Evolutionary conservation across 129 eudicot genomes (phyloP).

Genomic region (Flaveria brownii): DNA sequence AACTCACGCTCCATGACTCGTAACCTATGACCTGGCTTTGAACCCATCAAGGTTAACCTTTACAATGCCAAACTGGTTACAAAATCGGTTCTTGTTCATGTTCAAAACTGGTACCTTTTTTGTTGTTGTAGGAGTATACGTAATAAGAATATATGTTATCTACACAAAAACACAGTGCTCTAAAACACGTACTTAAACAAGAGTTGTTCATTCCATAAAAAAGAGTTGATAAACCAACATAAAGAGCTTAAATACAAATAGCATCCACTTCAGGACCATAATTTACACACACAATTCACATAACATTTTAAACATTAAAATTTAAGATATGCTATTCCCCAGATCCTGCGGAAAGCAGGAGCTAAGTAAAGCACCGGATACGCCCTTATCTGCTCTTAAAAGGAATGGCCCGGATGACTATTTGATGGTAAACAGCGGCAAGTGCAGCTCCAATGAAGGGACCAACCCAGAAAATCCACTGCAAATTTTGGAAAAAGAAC

Average conservation of each 20-base stretch:
- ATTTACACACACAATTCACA: conserved; percentile 47
- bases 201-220: conserved; percentile 18
- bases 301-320: background rate
- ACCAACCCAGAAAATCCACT: conserved; percentile 97
- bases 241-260: conserved; percentile 34
- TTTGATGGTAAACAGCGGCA: conserved; percentile 77
- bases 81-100: no score
- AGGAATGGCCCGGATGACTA: conserved; percentile 83
- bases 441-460: conserved; percentile 94
- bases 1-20: no score
- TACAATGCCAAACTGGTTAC: no score
- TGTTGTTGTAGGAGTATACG: no score
- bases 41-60: no score
- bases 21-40: no score
- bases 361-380: no score
- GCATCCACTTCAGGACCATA: conserved; percentile 34
- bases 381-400: conserved; percentile 54
- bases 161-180: background rate
- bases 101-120: no score
- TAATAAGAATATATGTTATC: no score
- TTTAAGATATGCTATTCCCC: conserved; percentile 55
- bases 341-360: no score
- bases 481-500: background rate
- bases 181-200: conserved; percentile 8
- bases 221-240: conserved; percentile 33